A percentile compares a stretch with the other conserved stretches of the same genome.
phyloP scores from a whole-genome alignment of 768 basidiomycete genomes.

The Termitomyces eurrhizus region DNA sequence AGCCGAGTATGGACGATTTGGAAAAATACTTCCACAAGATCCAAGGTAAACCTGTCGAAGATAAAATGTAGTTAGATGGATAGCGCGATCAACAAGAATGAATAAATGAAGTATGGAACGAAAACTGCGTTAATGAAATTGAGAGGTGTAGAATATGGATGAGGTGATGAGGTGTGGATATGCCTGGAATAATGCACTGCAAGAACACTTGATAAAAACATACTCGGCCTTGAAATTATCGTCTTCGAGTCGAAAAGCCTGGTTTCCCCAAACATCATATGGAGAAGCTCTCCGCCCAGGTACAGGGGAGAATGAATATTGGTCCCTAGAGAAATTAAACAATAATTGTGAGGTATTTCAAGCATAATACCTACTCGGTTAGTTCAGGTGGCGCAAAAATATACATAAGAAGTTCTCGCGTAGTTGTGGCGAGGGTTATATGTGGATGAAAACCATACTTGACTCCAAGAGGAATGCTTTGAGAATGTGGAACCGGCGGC shows the following conservation, averaged over 20 bases:
- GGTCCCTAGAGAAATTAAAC: slow-evolving; percentile 30
- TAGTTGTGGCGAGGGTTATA: slow-evolving; percentile 56
- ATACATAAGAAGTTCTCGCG: slow-evolving; percentile 64
- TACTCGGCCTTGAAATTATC: slow-evolving; percentile 81
- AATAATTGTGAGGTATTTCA: slow-evolving; percentile 12
- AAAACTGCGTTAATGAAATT: slow-evolving; percentile 20
- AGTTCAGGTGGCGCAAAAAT: slow-evolving; percentile 73
- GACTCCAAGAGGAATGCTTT: slow-evolving; percentile 36
- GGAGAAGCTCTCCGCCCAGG: slow-evolving; percentile 36
- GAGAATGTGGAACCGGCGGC: slow-evolving; percentile 19
- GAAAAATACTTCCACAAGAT: slow-evolving; percentile 94
- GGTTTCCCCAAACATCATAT: slow-evolving; percentile 72
- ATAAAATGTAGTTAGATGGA: slow-evolving; percentile 14
- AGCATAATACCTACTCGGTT: slow-evolving; percentile 28
- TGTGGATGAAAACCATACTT: slow-evolving; percentile 48
- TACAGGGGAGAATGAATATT: slow-evolving; percentile 25
- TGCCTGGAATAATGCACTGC: slow-evolving; percentile 23
- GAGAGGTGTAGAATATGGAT: slow-evolving; percentile 16
- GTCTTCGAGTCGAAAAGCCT: slow-evolving; percentile 66
- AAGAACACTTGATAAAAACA: slow-evolving; percentile 38
- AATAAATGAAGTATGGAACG: slow-evolving; percentile 10
- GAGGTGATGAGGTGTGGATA: slow-evolving; percentile 11
- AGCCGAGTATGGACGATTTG: slow-evolving; percentile 88
- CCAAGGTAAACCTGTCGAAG: slow-evolving; percentile 73
- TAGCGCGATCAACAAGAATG: slow-evolving; percentile 12